A percentile compares a stretch with the other conserved stretches of the same genome.
These are phyloP conservation scores for Scedosporium dehoogii DNA, from an alignment of 2,329 filamentous ascomycete species.

Conservation along the genomic window DNA sequence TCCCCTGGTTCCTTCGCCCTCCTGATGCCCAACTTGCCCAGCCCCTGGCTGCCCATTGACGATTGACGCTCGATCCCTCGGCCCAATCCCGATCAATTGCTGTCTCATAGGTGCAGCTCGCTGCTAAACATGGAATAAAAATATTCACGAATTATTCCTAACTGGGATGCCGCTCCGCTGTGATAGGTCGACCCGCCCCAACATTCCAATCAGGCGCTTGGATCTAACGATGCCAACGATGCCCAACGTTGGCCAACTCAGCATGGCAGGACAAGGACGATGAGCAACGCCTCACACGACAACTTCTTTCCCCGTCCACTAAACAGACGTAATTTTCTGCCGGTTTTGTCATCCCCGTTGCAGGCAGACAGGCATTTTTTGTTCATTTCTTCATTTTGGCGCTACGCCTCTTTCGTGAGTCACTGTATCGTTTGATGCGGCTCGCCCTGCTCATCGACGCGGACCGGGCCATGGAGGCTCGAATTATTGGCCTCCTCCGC, in stretches of 20 bases:
- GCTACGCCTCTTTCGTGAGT: background rate
- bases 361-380: too few species aligned
- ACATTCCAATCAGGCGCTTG: background rate
- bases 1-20: background rate
- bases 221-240: background rate
- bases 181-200: background rate
- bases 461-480: too few species aligned
- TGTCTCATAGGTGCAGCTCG: background rate
- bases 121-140: background rate
- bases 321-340: too few species aligned
- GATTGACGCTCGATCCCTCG: background rate
- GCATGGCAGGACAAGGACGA: background rate
- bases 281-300: background rate
- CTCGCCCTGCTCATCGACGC: background rate
- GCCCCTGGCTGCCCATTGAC: background rate
- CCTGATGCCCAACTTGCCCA: background rate
- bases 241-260: slow-evolving; percentile 2
- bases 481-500: background rate
- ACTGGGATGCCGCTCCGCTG: background rate
- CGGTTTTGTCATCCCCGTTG: too few species aligned
- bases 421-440: background rate
- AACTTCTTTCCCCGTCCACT: background rate
- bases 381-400: too few species aligned
- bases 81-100: background rate
- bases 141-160: background rate